phyloP scores from a whole-genome alignment of 257 asterid species.

The Haberlea rhodopensis region DNA sequence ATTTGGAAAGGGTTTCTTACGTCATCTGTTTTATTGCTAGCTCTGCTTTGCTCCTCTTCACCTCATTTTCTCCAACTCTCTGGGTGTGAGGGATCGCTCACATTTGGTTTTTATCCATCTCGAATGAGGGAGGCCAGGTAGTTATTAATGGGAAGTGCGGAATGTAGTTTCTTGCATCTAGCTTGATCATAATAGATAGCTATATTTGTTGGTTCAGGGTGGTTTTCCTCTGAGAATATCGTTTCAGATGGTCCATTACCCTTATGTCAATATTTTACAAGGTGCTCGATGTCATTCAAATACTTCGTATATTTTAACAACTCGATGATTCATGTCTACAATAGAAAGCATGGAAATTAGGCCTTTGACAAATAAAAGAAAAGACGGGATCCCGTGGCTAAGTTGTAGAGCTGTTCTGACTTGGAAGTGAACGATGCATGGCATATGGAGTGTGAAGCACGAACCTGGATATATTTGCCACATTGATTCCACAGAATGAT shows the following conservation, averaged over 20 bases:
- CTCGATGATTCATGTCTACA: conserved; percentile 7
- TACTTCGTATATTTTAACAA: conserved; percentile 13
- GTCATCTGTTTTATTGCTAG: conserved; percentile 19
- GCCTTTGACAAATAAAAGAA: not conserved
- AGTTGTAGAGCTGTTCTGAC: conserved; percentile 11
- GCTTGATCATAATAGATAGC: not conserved
- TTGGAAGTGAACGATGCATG: conserved; percentile 1
- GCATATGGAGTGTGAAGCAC: conserved; percentile 1
- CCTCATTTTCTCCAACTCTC: not conserved
- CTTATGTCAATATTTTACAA: conserved; percentile 1
- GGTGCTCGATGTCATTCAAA: not conserved
- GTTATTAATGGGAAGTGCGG: not conserved
- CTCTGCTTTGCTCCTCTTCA: not conserved
- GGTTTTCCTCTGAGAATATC: not conserved
- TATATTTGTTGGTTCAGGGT: not conserved
- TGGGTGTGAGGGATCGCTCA: not conserved
- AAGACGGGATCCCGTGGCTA: not conserved
- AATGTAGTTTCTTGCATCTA: not conserved
- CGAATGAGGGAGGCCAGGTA: not conserved
- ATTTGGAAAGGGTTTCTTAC: conserved; percentile 1
- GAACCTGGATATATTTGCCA: conserved; percentile 1
- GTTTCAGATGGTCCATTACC: not conserved
- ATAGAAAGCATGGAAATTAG: not conserved
- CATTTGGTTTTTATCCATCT: not conserved
- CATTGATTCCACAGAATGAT: conserved; percentile 12